These are phyloP conservation scores for Panaeolus cyanescens DNA, from an alignment of 768 basidiomycete genomes.

Conservation along the genomic window DNA sequence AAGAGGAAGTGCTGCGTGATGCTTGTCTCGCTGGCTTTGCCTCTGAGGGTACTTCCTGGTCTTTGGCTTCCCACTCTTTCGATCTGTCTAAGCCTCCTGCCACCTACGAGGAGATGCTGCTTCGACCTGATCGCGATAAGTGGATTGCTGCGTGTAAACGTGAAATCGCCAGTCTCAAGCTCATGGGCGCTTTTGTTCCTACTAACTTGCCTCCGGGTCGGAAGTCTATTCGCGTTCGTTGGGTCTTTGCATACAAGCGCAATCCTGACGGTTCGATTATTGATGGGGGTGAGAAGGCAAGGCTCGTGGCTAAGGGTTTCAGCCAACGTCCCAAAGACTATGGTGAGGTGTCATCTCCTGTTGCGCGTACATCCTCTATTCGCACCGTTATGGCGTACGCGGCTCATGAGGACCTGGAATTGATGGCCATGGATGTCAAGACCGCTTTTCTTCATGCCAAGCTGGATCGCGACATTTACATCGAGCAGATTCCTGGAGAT, in stretches of 20 bases:
- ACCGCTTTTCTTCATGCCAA: conserved; percentile 26
- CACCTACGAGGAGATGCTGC: conserved; percentile 17
- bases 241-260: conserved; percentile 40
- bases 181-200: conserved; percentile 27
- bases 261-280: conserved; percentile 34
- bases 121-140: conserved; percentile 12
- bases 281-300: conserved; percentile 26
- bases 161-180: conserved; percentile 19
- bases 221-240: conserved; percentile 28
- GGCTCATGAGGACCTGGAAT: conserved; percentile 15
- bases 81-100: conserved; percentile 19
- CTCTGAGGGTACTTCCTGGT: neutral
- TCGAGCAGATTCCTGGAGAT: conserved; percentile 20
- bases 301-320: conserved; percentile 25
- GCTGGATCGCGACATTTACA: conserved; percentile 18
- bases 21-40: neutral
- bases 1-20: neutral
- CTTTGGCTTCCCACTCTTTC: neutral
- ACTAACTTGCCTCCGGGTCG: conserved; percentile 22
- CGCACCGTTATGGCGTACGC: conserved; percentile 25
- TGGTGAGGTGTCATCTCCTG: conserved; percentile 33
- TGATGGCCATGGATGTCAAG: conserved; percentile 29
- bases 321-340: conserved; percentile 33
- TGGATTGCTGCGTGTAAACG: conserved; percentile 26
- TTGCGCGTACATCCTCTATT: conserved; percentile 23